Evolutionary conservation across 768 basidiomycete species (phyloP), one percentile per base, ranked within the genome.

Genomic region (Boletus eberwhitei): DNA sequence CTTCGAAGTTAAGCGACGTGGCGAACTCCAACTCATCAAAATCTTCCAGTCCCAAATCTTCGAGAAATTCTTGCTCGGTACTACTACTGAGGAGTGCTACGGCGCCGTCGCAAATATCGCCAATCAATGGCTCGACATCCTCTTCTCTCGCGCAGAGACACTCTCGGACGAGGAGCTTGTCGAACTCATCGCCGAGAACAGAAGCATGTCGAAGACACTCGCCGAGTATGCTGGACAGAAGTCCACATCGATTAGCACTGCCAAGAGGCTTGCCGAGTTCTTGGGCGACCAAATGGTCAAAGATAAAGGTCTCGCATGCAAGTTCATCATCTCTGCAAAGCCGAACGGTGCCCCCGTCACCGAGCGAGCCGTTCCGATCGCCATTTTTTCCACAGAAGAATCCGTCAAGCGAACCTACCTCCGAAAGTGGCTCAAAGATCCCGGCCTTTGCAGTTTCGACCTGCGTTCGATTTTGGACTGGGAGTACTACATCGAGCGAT

Each of bases 31-130:
- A 68, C 84, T 98, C 64, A 95, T 99, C 86, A 99, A 99, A 74
- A 96, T 94, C 61, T 99, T 99, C 81, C 97, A 99, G 69, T 91
- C 93, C 2, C 92, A 96, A 65, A 90, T 99, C 64, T 99, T 99
- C 71, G 96, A 97, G 73, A 96, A 90, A 66, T 99, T 98, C 77
- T 74, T 99, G 24, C 84, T 98, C 0, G 97, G 97, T 0, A 79
- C 83, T 3, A 98, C 95, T 1, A 92, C 90, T 3, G 87, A 96
- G 67, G 95, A 98, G 63, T 99, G 97, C 71, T 98, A 99, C 65
- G 83, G 86, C 4, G 92, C 88, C 1, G 97, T 99, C 22, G 96
- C 97, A 1, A 77, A 88, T 60, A 85, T 98, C 37, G 97, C 97
- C 6, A 83, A 99, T 68, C 92, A 93, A 60, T 99, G 97, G 97